These are phyloP conservation scores for Fraxinus dipetala DNA, from an alignment of 305 asterid species.

Conservation along the genomic window DNA sequence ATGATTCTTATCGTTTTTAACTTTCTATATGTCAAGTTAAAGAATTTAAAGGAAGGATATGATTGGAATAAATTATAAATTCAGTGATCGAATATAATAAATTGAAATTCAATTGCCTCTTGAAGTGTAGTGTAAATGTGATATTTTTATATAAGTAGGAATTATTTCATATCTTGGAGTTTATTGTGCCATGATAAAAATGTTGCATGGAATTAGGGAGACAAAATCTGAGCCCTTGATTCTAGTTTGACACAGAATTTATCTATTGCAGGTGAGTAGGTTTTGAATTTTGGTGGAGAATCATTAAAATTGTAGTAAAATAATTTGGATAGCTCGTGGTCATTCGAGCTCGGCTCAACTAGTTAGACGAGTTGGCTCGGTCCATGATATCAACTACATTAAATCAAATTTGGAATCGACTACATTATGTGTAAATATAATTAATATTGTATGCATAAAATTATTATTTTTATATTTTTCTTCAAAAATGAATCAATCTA, in stretches of 20 bases:
- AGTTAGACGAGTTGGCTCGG: background rate
- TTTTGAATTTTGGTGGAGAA: background rate
- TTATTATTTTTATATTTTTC: no score
- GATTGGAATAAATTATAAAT: background rate
- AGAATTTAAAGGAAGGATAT: background rate
- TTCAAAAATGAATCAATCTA: background rate
- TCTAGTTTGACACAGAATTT: background rate
- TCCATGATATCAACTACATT: background rate
- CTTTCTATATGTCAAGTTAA: background rate
- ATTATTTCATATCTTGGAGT: background rate
- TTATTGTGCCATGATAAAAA: background rate
- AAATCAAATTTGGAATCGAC: background rate
- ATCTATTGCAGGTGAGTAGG: background rate
- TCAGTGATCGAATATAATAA: background rate
- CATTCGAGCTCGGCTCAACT: background rate
- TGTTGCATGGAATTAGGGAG: background rate
- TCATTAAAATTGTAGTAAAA: background rate
- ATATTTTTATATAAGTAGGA: background rate
- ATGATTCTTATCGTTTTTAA: background rate
- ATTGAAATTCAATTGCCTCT: background rate
- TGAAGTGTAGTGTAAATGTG: background rate
- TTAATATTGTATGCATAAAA: no score
- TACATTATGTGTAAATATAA: no score
- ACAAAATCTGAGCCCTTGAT: background rate
- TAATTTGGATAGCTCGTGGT: background rate